Base-by-base conservation (phyloP, 257 asterid species). In the Avicennia marina region DNA sequence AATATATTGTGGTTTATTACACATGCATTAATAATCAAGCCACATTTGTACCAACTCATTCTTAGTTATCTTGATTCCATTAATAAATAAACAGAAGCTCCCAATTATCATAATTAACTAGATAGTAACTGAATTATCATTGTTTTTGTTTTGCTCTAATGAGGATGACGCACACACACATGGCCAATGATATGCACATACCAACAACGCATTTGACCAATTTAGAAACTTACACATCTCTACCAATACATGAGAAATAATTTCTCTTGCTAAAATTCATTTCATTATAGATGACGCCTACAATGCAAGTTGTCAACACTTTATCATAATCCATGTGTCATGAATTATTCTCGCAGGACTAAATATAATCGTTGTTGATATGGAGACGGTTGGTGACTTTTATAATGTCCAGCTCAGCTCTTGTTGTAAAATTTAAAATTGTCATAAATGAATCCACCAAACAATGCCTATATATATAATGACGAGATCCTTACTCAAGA, bases 401-500 rank as follows among this genome's bases (percentile, higher is more conserved):
- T 44, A 58, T 8, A 24, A 22, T 45, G 7, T 24, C 9, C 11
- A 34, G 18, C 18, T 31, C 45, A 29, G n/a, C n/a, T n/a, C n/a
- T n/a, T n/a, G n/a, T n/a, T n/a, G n/a, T 17, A 3, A 27, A 9
- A 26, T 25, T 16, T 33, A 20, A 54, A 13, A 19, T 2, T 32
- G 2, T 20, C 2, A 42, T 3, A 46, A 20, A 6, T 22, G 6
- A 18, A 43, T 18, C 31, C 34, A 32, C 27, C 26, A 36, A 43
- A 19, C 25, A 67, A 66, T 63, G 20, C 48, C 19, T 34, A 66
- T 42, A n/a, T n/a, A n/a, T n/a, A n/a, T n/a, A n/a, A n/a, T n/a
- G 57, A 64, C 53, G 22, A 60, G 73, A 72, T 70, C 56, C 75
- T 45, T 55, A 51, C n/a, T 59, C n/a, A n/a, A n/a, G n/a, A n/a